These are phyloP conservation scores for Cercospora sesami DNA, from an alignment of 2,329 filamentous ascomycete species.

Conservation along the genomic window DNA sequence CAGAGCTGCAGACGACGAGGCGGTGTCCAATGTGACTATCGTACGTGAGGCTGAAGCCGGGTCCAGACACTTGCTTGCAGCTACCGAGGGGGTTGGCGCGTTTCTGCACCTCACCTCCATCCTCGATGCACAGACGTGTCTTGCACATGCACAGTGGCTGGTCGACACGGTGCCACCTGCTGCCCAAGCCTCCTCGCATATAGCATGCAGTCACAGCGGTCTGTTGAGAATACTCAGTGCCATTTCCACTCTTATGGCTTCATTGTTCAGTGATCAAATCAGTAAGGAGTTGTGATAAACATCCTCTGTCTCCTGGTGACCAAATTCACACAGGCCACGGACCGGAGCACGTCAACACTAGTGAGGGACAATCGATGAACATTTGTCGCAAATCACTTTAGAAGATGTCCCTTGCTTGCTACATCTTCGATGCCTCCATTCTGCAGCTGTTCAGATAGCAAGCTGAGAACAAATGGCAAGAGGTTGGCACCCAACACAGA, in stretches of 20 bases:
- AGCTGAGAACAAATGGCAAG: too few species aligned
- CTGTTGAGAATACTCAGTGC: not conserved
- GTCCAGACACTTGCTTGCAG: not conserved
- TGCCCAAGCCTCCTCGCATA: not conserved
- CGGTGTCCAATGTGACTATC: not conserved
- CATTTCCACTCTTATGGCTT: not conserved
- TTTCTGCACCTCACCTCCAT: not conserved
- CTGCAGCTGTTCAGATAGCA: too few species aligned
- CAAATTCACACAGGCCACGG: too few species aligned
- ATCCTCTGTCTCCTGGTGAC: too few species aligned
- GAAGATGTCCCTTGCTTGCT: too few species aligned
- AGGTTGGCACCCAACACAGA: too few species aligned
- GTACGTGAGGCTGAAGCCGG: not conserved
- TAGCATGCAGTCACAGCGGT: not conserved
- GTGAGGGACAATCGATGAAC: too few species aligned
- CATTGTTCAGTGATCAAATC: not conserved
- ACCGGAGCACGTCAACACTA: too few species aligned
- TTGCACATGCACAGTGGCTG: not conserved
- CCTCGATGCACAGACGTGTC: not conserved
- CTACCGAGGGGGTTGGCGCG: not conserved
- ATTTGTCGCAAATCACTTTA: too few species aligned
- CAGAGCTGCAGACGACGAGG: not conserved
- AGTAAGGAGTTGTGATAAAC: not conserved
- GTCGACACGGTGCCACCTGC: not conserved
- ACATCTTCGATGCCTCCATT: too few species aligned